Evolutionary conservation across 306 rosid genomes (phyloP), one percentile per base, ranked within the genome.

Genomic region (Gastrolobium villosum): DNA sequence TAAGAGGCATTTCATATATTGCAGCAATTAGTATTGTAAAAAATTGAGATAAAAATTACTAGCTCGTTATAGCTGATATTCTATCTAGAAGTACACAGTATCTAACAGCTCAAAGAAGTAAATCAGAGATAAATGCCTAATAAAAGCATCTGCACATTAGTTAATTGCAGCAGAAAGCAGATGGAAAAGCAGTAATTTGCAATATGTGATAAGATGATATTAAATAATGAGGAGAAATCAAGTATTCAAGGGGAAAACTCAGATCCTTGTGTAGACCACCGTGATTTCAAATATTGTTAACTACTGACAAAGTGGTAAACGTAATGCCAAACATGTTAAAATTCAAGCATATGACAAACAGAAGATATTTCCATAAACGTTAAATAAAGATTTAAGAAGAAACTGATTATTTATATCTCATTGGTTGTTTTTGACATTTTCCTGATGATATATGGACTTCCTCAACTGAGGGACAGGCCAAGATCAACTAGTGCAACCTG

Each of bases 381-480:
- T 68, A 37, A 41, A 13, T 11, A 50, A 68, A 15, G 15, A 52
- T 60, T 75, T 67, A 32, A 40, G 5, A 43, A 26, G 39, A 56
- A 59, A 32, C 40, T 8, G 63, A 30, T 46, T 40, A 30, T 62
- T 15, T 44, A 11, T 31, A 74, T 68, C 26, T 59, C 30, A 74
- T 72, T 9, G 32, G 41, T 57, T 73, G 46, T 26, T 62, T 62
- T 50, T 75, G 4, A 61, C 50, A 74, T 52, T 45, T 80, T 79
- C 57, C 15, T 36, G 11, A n/a, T 32, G 53, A 11, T 52, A 39
- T 11, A 54, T 5, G 62, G 75, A 53, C 56, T 40, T 20, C 66
- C 36, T 40, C 5, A 44, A 54, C 67, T 48, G 62, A 13, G 39
- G 35, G 53, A 71, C 55, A 46, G 48, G 43, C 65, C 50, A 73